phyloP scores from a whole-genome alignment of 345 rosid species.

The Raphanus sativus region DNA sequence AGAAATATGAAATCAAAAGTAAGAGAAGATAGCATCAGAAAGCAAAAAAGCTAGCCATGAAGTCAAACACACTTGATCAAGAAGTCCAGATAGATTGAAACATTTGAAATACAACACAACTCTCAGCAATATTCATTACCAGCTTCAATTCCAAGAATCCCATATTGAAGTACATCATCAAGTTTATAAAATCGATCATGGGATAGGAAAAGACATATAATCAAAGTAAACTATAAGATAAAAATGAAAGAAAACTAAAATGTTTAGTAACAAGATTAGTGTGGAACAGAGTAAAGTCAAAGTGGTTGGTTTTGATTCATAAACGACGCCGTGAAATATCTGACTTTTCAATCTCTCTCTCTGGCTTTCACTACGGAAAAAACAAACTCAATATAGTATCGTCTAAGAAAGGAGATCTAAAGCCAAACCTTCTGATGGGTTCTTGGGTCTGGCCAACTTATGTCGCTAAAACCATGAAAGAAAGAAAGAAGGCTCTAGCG shows the following conservation, averaged over 20 bases:
- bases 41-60: not conserved
- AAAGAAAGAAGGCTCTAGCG: conserved; percentile 15
- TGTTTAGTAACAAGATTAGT: not conserved
- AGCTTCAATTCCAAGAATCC: conserved; percentile 27
- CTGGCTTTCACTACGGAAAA: not conserved
- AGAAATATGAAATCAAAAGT: conserved; percentile 8
- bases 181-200: conserved; percentile 4
- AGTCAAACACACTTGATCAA: conserved; percentile 26
- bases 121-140: conserved; percentile 7
- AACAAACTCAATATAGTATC: not conserved
- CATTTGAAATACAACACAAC: not conserved
- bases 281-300: conserved; percentile 10
- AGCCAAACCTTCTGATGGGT: conserved; percentile 31
- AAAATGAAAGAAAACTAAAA: not conserved
- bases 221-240: not conserved
- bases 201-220: not conserved
- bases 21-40: not conserved
- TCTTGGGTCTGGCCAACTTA: not conserved
- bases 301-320: not conserved
- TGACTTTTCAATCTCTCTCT: not conserved
- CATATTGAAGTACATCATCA: not conserved
- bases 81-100: not conserved
- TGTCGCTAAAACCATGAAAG: conserved; percentile 26
- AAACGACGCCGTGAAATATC: conserved; percentile 21
- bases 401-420: conserved; percentile 26